Evolutionary conservation across 177 flowering plant genomes (phyloP).

Genomic region (Vitis hybrid): DNA sequence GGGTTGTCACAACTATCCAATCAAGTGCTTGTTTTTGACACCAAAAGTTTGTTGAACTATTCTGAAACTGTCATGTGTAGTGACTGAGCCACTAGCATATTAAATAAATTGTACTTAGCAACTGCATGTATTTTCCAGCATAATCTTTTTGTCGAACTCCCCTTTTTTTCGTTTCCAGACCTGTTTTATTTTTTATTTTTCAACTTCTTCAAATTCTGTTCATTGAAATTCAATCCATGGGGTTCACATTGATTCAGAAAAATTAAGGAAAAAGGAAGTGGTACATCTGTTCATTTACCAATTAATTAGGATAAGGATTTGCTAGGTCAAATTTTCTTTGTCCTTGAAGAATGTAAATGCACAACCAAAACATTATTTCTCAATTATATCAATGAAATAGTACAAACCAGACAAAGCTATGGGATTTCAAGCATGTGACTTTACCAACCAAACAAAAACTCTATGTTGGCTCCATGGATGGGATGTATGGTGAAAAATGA

Average conservation of each 20-base stretch:
- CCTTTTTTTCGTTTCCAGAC: too few relatives aligned
- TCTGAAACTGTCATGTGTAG: too few relatives aligned
- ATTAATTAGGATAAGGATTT: not conserved
- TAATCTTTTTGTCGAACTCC: too few relatives aligned
- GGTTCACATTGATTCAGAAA: not conserved
- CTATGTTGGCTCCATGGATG: slow-evolving; percentile 86
- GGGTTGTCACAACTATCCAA: too few relatives aligned
- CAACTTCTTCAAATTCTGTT: not conserved
- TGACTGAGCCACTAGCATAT: too few relatives aligned
- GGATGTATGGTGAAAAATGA: slow-evolving; percentile 58
- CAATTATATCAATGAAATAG: too few relatives aligned
- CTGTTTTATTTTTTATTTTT: not conserved
- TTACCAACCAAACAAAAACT: slow-evolving; percentile 86
- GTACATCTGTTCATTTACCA: not conserved
- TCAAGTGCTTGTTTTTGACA: too few relatives aligned
- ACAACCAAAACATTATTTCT: too few relatives aligned
- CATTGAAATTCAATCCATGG: not conserved
- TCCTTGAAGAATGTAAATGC: not conserved
- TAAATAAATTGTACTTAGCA: too few relatives aligned
- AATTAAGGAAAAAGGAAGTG: not conserved
- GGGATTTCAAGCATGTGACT: slow-evolving; percentile 3
- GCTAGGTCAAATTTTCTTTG: not conserved
- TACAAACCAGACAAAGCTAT: not conserved
- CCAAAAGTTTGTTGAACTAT: too few relatives aligned
- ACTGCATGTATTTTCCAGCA: too few relatives aligned